Percentiles rank a stretch among this genome's conserved stretches.
Conservation (phyloP, 2,329 filamentous ascomycete species). For the Clarireedia homoeocarpa region DNA sequence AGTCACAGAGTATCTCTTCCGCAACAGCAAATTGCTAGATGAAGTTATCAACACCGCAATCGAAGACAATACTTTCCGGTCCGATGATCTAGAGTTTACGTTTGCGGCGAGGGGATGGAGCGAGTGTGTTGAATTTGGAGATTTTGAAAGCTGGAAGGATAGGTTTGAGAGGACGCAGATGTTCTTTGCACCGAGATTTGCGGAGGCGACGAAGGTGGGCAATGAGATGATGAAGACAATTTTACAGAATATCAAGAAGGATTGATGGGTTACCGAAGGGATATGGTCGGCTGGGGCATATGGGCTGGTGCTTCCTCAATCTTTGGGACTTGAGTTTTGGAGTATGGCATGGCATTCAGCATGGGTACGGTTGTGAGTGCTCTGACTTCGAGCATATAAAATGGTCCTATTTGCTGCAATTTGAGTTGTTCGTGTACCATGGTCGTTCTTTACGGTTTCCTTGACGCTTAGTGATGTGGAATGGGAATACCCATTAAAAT, state of each 20-base stretch:
- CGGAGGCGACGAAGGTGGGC: conserved; percentile 77
- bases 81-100: conserved; percentile 93
- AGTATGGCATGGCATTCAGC: no score
- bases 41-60: conserved; percentile 81
- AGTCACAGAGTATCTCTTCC: conserved; percentile 94
- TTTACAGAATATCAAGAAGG: conserved; percentile 61
- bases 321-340: not conserved
- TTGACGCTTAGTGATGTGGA: no score
- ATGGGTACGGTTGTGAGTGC: no score
- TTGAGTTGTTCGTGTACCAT: no score
- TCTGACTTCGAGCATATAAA: no score
- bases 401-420: no score
- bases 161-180: conserved; percentile 83
- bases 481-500: no score
- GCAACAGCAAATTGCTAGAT: conserved; percentile 70
- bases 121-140: conserved; percentile 81
- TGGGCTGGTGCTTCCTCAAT: not conserved
- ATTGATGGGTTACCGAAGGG: not conserved
- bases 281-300: not conserved
- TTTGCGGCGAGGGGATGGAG: conserved; percentile 96
- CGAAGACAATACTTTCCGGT: conserved; percentile 85
- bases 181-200: conserved; percentile 88
- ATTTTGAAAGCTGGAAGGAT: conserved; percentile 89
- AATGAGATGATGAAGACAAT: conserved; percentile 98
- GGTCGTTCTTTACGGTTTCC: no score